Evolutionary conservation across 2,329 filamentous ascomycete species (phyloP).

Genomic region (Fusarium liriodendri): DNA sequence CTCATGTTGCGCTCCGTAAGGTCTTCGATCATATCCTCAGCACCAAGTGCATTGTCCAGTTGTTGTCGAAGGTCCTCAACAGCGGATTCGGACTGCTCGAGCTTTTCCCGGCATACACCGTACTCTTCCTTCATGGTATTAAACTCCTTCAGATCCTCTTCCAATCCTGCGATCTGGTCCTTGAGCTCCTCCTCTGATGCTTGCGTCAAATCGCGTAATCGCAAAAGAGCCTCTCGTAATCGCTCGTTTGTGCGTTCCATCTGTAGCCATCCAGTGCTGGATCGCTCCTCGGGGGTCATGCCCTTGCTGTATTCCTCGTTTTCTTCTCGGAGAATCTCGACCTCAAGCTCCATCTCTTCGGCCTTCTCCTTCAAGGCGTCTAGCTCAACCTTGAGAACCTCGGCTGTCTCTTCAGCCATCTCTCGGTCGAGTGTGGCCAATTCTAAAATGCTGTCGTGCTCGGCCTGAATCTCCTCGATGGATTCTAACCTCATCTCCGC

Average conservation of each 20-base stretch:
- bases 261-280: conserved; percentile 88
- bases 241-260: conserved; percentile 92
- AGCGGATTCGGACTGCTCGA: conserved; percentile 77
- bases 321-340: conserved; percentile 88
- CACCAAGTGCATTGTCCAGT: conserved; percentile 86
- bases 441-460: conserved; percentile 87
- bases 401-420: conserved; percentile 94
- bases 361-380: conserved; percentile 79
- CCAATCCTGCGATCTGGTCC: conserved; percentile 78
- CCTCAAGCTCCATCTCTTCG: conserved; percentile 88
- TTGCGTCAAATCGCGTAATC: conserved; percentile 87
- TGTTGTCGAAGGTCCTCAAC: conserved; percentile 91
- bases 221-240: conserved; percentile 84
- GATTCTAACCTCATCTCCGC: conserved; percentile 74
- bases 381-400: conserved; percentile 83
- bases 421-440: conserved; percentile 90
- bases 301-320: conserved; percentile 85
- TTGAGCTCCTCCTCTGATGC: conserved; percentile 85
- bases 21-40: conserved; percentile 94
- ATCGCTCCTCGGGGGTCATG: conserved; percentile 88
- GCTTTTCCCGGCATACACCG: conserved; percentile 76
- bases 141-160: conserved; percentile 78
- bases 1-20: conserved; percentile 88
- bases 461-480: conserved; percentile 79
- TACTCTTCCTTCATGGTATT: conserved; percentile 75